Evolutionary conservation across 441 rosid species (phyloP).

Genomic region (Populus trichocarpa): DNA sequence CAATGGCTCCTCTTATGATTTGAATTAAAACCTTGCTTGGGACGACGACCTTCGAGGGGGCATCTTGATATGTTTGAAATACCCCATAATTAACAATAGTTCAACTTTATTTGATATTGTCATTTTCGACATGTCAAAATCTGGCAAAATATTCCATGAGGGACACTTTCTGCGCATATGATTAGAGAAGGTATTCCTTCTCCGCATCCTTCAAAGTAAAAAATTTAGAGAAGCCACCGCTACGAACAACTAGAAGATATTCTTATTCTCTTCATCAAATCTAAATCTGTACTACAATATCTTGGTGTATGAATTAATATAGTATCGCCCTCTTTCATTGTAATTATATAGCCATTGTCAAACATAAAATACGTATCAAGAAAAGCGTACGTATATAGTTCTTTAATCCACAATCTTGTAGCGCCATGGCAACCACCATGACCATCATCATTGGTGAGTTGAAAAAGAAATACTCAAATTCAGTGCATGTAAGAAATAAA

Average conservation of each 20-base stretch:
- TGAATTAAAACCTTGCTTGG: not conserved
- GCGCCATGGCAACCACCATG: constrained; percentile 28
- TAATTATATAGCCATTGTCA: not conserved
- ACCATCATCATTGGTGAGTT: constrained; percentile 48
- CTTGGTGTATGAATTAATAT: not conserved
- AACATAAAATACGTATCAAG: constrained; percentile 12
- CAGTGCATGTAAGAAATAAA: not conserved
- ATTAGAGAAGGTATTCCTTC: constrained; percentile 18
- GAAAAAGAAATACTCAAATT: constrained; percentile 19
- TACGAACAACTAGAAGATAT: constrained; percentile 7
- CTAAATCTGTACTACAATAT: not conserved
- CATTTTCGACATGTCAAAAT: constrained; percentile 31
- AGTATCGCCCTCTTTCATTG: not conserved
- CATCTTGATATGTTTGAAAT: no score
- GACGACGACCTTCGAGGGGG: no score
- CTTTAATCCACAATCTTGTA: constrained; percentile 19
- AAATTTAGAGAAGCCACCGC: not conserved
- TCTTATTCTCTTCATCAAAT: not conserved
- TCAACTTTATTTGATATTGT: constrained; percentile 1
- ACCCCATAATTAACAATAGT: not conserved
- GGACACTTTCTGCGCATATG: constrained; percentile 32
- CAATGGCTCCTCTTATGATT: no score
- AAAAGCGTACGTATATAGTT: constrained; percentile 8
- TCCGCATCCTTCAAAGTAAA: not conserved
- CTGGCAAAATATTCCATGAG: constrained; percentile 15